A percentile compares a stretch with the other conserved stretches of the same genome.
Conservation (phyloP, 2,329 filamentous ascomycete genomes). For the Arachnomyces sp. region DNA sequence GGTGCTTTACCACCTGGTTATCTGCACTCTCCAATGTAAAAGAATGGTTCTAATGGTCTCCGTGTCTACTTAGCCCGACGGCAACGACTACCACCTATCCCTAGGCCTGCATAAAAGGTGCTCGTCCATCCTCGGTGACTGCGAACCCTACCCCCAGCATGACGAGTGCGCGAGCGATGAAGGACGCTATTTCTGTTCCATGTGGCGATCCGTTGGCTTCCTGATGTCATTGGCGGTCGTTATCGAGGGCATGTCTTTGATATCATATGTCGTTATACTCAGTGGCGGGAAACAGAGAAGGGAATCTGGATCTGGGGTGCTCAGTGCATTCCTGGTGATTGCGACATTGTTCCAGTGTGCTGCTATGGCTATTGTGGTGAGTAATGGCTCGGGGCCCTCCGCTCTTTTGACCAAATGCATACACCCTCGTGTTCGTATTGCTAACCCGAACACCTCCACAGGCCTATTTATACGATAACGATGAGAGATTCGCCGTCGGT, state of each 20-base stretch:
- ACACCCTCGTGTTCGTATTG: background rate
- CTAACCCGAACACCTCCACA: slow-evolving; percentile 28
- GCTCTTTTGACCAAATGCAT: background rate
- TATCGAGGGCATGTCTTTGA: slow-evolving; percentile 70
- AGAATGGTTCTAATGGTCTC: background rate
- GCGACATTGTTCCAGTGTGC: slow-evolving; percentile 63
- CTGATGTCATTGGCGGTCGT: slow-evolving; percentile 76
- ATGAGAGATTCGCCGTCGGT: slow-evolving; percentile 72
- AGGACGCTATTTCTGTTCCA: slow-evolving; percentile 67
- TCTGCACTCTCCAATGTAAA: no score
- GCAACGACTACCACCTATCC: slow-evolving; percentile 49
- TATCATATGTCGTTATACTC: slow-evolving; percentile 70
- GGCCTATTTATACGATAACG: slow-evolving; percentile 76
- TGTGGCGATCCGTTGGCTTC: slow-evolving; percentile 86
- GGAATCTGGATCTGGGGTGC: slow-evolving; percentile 72
- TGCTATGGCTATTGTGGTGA: slow-evolving; percentile 75
- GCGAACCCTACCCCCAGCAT: slow-evolving; percentile 54
- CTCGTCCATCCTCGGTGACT: slow-evolving; percentile 54
- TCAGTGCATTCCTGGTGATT: slow-evolving; percentile 56
- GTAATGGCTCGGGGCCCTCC: slow-evolving; percentile 26
- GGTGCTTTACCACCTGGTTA: background rate
- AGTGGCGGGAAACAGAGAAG: slow-evolving; percentile 70
- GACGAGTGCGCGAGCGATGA: slow-evolving; percentile 59
- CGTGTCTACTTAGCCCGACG: slow-evolving; percentile 17
- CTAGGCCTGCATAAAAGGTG: slow-evolving; percentile 78